Evolutionary conservation across 179 eudicot species (phyloP).

Genomic region (Drosera spatulata): DNA sequence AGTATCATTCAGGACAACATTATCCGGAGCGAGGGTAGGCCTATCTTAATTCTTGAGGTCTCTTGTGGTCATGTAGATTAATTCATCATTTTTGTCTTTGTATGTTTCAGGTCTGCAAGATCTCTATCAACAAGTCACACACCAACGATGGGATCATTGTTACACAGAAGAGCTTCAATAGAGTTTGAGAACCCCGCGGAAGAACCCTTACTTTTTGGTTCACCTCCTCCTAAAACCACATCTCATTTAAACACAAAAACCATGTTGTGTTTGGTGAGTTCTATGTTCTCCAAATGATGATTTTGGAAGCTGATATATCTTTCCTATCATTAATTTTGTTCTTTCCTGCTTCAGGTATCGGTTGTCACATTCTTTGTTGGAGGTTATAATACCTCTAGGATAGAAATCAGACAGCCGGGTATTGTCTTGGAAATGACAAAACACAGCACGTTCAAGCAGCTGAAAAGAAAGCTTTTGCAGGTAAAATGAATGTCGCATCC

Average conservation of each 20-base stretch:
- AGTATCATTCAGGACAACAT: too few species aligned
- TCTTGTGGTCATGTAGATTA: background rate
- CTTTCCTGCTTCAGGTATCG: constrained; percentile 28
- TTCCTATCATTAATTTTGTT: too few species aligned
- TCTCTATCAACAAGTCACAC: constrained; percentile 52
- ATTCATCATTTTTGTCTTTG: background rate
- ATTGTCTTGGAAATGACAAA: constrained; percentile 13
- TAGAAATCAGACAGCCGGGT: constrained; percentile 11
- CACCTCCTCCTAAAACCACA: constrained; percentile 20
- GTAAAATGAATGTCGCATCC: constrained; percentile 8
- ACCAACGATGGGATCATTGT: constrained; percentile 43
- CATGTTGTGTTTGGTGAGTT: constrained; percentile 56
- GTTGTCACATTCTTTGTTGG: constrained; percentile 33
- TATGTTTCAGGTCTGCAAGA: constrained; percentile 60
- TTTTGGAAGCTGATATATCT: background rate
- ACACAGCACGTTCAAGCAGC: constrained; percentile 2
- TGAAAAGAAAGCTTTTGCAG: constrained; percentile 54
- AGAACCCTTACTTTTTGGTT: constrained; percentile 51
- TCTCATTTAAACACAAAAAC: constrained; percentile 36
- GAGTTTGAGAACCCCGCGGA: constrained; percentile 19
- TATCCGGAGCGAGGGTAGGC: background rate
- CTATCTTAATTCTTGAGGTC: background rate
- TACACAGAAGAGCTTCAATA: constrained; percentile 13
- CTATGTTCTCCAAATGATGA: background rate
- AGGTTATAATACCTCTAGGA: constrained; percentile 18